Conservation (phyloP, 169 alveolate genomes). For the Plasmodium inui region DNA sequence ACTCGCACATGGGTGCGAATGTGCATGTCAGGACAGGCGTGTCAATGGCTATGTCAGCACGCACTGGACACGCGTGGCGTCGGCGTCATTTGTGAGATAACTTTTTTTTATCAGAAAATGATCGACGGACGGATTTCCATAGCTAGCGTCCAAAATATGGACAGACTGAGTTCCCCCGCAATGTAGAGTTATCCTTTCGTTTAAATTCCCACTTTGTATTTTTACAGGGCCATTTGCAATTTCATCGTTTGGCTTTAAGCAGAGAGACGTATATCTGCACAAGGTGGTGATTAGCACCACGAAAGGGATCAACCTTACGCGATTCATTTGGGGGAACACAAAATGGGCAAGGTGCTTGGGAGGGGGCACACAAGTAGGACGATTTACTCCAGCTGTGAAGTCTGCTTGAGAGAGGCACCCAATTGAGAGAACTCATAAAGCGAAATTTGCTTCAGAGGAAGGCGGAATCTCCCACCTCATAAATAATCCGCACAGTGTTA, state of each 20-base stretch:
- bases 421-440: not conserved
- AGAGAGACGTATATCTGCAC: not conserved
- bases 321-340: slow-evolving; percentile 52
- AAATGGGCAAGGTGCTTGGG: not conserved
- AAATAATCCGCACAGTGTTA: not conserved
- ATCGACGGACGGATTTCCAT: slow-evolving; percentile 74
- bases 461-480: not conserved
- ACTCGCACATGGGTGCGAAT: not conserved
- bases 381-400: not conserved
- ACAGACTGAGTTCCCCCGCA: slow-evolving; percentile 22
- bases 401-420: not conserved
- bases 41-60: not conserved
- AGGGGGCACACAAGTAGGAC: not conserved
- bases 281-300: slow-evolving; percentile 30
- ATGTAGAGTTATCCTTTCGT: slow-evolving; percentile 56
- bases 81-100: not conserved
- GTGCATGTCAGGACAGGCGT: not conserved
- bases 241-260: slow-evolving; percentile 57
- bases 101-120: slow-evolving; percentile 66
- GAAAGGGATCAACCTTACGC: slow-evolving; percentile 8
- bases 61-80: not conserved
- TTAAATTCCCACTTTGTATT: slow-evolving; percentile 39
- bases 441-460: not conserved
- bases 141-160: slow-evolving; percentile 76
- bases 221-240: slow-evolving; percentile 33